These are phyloP conservation scores for Penicillium soppii DNA, from an alignment of 495 filamentous ascomycete species.

Conservation along the genomic window DNA sequence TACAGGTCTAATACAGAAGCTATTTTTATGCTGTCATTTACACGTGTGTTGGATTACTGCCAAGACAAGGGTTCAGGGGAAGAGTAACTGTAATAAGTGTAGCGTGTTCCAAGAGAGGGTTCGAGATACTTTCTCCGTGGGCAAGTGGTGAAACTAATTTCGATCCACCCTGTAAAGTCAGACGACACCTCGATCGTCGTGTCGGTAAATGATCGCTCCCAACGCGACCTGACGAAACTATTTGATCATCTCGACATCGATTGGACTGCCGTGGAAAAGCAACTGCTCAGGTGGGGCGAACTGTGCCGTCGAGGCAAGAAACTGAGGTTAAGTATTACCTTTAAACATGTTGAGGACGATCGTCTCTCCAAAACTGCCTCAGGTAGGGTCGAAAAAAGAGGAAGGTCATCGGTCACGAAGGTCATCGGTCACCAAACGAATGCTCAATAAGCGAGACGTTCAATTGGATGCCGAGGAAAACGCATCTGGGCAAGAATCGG, in stretches of 20 bases:
- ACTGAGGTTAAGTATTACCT: constrained; percentile 12
- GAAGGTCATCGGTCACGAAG: constrained; percentile 6
- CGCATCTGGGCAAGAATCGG: no score
- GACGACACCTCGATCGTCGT: constrained; percentile 10
- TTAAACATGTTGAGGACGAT: constrained; percentile 10
- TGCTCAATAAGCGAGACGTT: constrained; percentile 13
- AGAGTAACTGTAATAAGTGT: no score
- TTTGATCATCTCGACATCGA: constrained; percentile 18
- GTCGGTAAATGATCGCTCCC: constrained; percentile 17
- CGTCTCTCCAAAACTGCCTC: not conserved
- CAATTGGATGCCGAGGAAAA: no score
- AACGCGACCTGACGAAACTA: constrained; percentile 22
- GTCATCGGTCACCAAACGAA: constrained; percentile 8
- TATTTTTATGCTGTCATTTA: no score
- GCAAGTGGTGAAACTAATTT: not conserved
- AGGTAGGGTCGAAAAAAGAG: constrained; percentile 9
- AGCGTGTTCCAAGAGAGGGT: no score
- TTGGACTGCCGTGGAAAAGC: constrained; percentile 18
- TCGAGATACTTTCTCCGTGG: no score
- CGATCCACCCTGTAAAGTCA: no score
- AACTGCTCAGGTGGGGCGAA: constrained; percentile 13
- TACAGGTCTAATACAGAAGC: no score
- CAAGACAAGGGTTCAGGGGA: no score
- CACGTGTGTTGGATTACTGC: no score
- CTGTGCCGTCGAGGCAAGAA: constrained; percentile 4